Conservation (phyloP, 768 basidiomycete genomes). For the Lactarius indigo region DNA sequence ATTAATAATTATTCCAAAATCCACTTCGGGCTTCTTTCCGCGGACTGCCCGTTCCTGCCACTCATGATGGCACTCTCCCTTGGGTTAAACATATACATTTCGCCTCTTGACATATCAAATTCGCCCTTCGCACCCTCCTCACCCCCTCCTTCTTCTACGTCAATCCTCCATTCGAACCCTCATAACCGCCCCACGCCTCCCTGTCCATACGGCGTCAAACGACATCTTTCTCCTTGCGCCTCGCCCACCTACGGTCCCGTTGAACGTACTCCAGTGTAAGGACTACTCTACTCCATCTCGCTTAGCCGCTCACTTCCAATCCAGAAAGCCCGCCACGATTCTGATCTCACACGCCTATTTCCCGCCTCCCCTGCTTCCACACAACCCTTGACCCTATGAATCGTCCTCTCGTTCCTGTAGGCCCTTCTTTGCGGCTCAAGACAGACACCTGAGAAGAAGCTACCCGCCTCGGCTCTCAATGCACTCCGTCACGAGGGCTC, state of each 20-base stretch:
- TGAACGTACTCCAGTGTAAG: not conserved
- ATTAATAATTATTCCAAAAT: not conserved
- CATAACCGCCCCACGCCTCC: not conserved
- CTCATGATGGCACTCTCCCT: not conserved
- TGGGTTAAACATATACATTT: not conserved
- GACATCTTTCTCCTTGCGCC: not conserved
- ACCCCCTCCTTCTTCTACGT: slow-evolving; percentile 10
- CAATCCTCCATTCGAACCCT: not conserved
- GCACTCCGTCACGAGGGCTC: slow-evolving; percentile 6
- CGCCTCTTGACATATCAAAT: slow-evolving; percentile 15
- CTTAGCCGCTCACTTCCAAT: slow-evolving; percentile 22
- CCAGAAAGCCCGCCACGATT: slow-evolving; percentile 24
- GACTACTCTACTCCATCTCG: slow-evolving; percentile 12
- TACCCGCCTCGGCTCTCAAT: not conserved
- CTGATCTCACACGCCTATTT: slow-evolving; percentile 25
- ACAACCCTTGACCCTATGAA: slow-evolving; percentile 19
- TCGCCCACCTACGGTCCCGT: not conserved
- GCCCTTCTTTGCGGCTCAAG: slow-evolving; percentile 7
- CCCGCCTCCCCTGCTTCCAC: slow-evolving; percentile 8
- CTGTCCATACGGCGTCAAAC: slow-evolving; percentile 7
- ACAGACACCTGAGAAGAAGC: slow-evolving; percentile 3
- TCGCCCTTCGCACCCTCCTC: not conserved
- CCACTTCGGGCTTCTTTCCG: slow-evolving; percentile 13
- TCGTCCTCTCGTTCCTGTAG: slow-evolving; percentile 14
- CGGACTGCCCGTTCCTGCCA: slow-evolving; percentile 10